Percentiles rank a stretch among this genome's conserved stretches.
Evolutionary conservation across 2,329 filamentous ascomycete genomes (phyloP).

Genomic region (Sporothrix phasma): DNA sequence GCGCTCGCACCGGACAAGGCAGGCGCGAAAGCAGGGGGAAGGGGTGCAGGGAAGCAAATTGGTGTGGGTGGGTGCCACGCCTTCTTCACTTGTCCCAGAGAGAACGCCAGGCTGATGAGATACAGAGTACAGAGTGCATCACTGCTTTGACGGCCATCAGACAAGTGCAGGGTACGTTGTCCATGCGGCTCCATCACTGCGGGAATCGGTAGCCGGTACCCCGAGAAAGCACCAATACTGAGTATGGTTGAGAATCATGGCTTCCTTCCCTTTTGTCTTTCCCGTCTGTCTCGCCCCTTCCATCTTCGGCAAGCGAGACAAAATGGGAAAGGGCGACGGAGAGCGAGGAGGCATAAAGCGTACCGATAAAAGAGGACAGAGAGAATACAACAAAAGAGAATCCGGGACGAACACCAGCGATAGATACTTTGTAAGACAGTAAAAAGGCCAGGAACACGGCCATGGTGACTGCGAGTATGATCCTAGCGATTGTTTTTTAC

Average conservation of each 20-base stretch:
- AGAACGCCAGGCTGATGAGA: conserved; percentile 1
- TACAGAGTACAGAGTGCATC: neutral
- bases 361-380: neutral
- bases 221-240: neutral
- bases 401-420: too few species aligned
- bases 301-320: neutral
- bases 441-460: too few species aligned
- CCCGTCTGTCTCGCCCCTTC: neutral
- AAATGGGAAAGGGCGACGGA: neutral
- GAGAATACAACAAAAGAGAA: neutral
- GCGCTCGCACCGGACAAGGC: neutral
- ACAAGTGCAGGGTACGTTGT: neutral
- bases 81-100: neutral
- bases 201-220: neutral
- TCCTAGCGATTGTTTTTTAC: too few species aligned
- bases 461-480: too few species aligned
- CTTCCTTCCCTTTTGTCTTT: neutral
- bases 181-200: neutral
- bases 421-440: too few species aligned
- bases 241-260: neutral
- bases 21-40: conserved; percentile 8
- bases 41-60: neutral
- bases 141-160: neutral
- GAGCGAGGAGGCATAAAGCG: neutral
- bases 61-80: neutral